Evolutionary conservation across 306 rosid genomes (phyloP), one percentile per base, ranked within the genome.

Genomic region (Casuarina cunninghamiana): DNA sequence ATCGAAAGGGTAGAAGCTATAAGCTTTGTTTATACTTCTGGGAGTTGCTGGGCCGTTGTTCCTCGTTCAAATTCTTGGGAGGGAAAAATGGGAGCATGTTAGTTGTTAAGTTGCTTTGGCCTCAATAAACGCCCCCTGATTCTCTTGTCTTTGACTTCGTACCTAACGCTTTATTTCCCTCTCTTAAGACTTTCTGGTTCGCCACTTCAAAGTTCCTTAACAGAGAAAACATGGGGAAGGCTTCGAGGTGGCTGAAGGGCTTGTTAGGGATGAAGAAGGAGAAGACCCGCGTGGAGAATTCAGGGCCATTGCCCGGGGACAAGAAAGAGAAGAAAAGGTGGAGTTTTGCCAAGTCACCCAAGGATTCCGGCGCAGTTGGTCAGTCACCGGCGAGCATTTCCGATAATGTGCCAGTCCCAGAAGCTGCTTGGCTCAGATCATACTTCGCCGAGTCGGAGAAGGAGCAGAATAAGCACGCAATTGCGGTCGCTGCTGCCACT

Each of bases 401-500:
- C 2, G 61, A 57, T 0, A 46, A 45, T 55, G 58, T 83, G 62
- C 42, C 83, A 15, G 61, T 76, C 53, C 10, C 87, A 4, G 87
- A 88, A 75, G 45, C 82, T 3, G 78, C 91, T 53, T 89, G 96
- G 97, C 85, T 89, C 74, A 87, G 90, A 88, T 88, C 97, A 77
- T 95, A 87, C 49, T 74, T 88, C 35, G 73, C 87, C 16, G 90
- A 91, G 5, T 82, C 97, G 4, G 94, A 85, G 70, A 86, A 77
- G 63, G 92, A 96, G 57, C 97, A 91, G 77, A 91, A 84, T 78
- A 91, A 93, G 77, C 98, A 93, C 84, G 99, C 98, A 50, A 91
- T 93, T 86, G 99, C 99, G 0, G 97, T 96, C 19, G 99, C 99
- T 6, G 98, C 97, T 0, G 99, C 99, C n/a, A 89, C 99, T 0